Evolutionary conservation across 1,139 yeast species (phyloP).

Genomic region (Zygosaccharomyces pseudobailii): DNA sequence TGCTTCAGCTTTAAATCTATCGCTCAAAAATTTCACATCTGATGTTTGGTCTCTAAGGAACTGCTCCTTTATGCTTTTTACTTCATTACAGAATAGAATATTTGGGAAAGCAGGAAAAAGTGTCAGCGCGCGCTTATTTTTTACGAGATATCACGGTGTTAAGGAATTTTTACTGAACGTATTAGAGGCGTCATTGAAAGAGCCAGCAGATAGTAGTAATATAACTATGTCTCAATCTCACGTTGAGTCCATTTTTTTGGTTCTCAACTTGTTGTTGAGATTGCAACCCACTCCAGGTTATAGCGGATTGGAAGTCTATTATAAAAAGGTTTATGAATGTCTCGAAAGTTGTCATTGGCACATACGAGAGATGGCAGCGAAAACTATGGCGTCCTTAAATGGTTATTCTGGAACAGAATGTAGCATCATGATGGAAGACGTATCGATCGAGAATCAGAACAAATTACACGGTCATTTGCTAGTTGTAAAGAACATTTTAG

Average conservation of each 20-base stretch:
- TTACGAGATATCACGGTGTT: conserved; percentile 54
- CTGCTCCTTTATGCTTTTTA: conserved; percentile 89
- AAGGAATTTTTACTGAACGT: conserved; percentile 45
- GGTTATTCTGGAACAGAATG: conserved; percentile 32
- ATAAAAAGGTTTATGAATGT: conserved; percentile 43
- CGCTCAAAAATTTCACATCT: conserved; percentile 60
- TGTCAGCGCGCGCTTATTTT: conserved; percentile 62
- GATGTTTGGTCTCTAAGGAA: conserved; percentile 81
- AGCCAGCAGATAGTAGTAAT: conserved; percentile 13
- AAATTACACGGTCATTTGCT: conserved; percentile 54
- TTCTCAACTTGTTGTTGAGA: conserved; percentile 64
- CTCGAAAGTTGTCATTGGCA: conserved; percentile 64
- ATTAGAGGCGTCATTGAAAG: conserved; percentile 39
- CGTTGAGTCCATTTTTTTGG: conserved; percentile 65
- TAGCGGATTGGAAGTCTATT: conserved; percentile 48
- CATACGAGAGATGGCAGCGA: conserved; percentile 79
- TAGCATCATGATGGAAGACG: conserved; percentile 12
- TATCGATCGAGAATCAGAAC: conserved; percentile 37
- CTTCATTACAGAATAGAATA: conserved; percentile 71
- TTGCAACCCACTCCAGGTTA: conserved; percentile 57
- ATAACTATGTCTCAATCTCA: conserved; percentile 14
- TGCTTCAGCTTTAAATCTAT: conserved; percentile 53
- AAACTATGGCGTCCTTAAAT: conserved; percentile 54
- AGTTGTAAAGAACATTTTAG: conserved; percentile 38
- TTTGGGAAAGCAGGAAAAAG: conserved; percentile 56